Evolutionary conservation across 2,329 filamentous ascomycete genomes (phyloP), one percentile per base, ranked within the genome.

Genomic region (Mollisia scopiformis): DNA sequence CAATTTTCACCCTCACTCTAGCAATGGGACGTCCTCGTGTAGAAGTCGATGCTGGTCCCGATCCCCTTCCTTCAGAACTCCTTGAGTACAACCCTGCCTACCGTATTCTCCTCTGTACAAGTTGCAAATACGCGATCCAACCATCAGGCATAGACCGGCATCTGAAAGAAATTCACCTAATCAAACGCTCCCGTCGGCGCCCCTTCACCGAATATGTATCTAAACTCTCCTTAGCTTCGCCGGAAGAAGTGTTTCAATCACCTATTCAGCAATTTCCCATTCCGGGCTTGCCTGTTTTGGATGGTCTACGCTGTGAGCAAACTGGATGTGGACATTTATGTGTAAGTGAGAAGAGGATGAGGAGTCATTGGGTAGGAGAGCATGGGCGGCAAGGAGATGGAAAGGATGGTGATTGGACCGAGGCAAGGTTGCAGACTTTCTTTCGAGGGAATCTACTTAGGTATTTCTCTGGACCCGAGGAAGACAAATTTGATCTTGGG

Each of bases 311-410:
- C 43, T 74, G 71, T 63, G 50, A 31, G 28, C 65, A 64, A 27
- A 10, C 62, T 1, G 62, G 62, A 8, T 75, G 73, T 47, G 19
- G 47, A 7, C 68, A 75, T 62, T 65, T 74, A 2, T 74, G 72
- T 54, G 58, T 68, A 1, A 69, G 72, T 1, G 63, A 47, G n/a
- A 75, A 75, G 62, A 66, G 73, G 6, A 75, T 75, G 73, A 72
- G 71, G 54, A 64, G 59, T 25, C 73, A 75, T 55, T 74, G 71
- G 72, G 23, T 64, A 3, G 59, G 68, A 19, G 50, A 55, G 3
- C 73, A 73, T 57, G 61, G 62, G 8, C 23, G 43, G 21, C 27
- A 56, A 28, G 55, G 62, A 5, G 68, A 66, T 0, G 25, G 55
- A 6, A 33, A 41, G 10, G 58, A 25, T n/a, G 6, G 37, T 3